A percentile compares a stretch with the other conserved stretches of the same genome.
Evolutionary conservation across 768 basidiomycete species (phyloP).

Genomic region (Lyophyllum semitale): DNA sequence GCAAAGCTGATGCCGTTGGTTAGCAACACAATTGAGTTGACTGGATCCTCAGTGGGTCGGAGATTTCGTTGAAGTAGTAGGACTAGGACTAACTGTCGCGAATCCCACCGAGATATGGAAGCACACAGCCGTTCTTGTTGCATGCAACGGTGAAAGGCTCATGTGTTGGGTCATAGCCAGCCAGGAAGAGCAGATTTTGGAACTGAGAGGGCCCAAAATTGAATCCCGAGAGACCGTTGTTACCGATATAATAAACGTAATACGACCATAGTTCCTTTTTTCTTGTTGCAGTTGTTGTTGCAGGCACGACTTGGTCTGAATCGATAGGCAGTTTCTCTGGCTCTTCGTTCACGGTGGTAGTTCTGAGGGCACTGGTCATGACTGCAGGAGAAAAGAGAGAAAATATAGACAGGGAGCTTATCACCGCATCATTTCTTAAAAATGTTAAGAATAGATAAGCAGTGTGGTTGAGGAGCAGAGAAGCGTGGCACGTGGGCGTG

Average conservation of each 20-base stretch:
- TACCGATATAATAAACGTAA: conserved; percentile 66
- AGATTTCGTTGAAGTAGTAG: neutral
- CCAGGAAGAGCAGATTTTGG: conserved; percentile 70
- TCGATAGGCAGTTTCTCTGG: conserved; percentile 16
- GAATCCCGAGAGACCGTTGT: conserved; percentile 69
- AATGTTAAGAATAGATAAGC: neutral
- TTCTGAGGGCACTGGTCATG: neutral
- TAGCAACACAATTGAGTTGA: conserved; percentile 76
- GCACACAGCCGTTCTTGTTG: conserved; percentile 55
- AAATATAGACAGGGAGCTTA: neutral
- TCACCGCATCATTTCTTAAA: neutral
- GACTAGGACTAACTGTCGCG: conserved; percentile 52
- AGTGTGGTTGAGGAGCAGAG: neutral
- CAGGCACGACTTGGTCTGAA: conserved; percentile 25
- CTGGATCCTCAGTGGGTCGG: conserved; percentile 31
- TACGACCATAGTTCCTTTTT: conserved; percentile 58
- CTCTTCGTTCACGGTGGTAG: neutral
- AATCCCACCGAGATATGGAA: conserved; percentile 62
- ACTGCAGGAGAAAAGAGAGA: neutral
- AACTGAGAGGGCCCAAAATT: conserved; percentile 78
- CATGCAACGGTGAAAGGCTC: conserved; percentile 57
- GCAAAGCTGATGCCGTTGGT: conserved; percentile 83
- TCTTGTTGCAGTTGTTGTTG: conserved; percentile 37
- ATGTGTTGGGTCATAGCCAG: conserved; percentile 69
- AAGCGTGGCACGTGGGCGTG: conserved; percentile 15